Evolutionary conservation across 768 basidiomycete genomes (phyloP).

Genomic region (Russula virescens): DNA sequence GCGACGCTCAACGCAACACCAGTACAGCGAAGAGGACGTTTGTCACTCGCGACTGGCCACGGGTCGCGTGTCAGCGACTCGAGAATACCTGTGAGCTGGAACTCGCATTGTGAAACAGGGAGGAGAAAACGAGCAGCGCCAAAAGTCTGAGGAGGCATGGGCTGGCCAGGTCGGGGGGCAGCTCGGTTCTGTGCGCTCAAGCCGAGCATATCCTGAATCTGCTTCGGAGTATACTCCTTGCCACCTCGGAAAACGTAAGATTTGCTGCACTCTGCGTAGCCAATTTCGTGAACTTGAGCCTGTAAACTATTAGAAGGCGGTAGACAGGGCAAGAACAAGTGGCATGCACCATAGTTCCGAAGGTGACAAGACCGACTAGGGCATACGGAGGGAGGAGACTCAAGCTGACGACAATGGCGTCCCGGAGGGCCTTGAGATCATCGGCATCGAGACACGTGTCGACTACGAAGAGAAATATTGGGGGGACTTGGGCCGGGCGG

Average conservation of each 20-base stretch:
- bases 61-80: slow-evolving; percentile 86
- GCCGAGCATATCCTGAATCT: slow-evolving; percentile 97
- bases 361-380: slow-evolving; percentile 93
- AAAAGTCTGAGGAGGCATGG: slow-evolving; percentile 70
- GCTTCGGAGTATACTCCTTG: slow-evolving; percentile 94
- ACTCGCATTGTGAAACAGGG: slow-evolving; percentile 89
- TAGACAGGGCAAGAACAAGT: neutral
- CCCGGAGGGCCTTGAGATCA: slow-evolving; percentile 91
- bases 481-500: slow-evolving; percentile 85
- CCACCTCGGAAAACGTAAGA: slow-evolving; percentile 98
- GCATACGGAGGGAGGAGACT: slow-evolving; percentile 91
- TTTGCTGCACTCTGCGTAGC: slow-evolving; percentile 93
- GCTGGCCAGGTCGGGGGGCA: slow-evolving; percentile 81
- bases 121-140: slow-evolving; percentile 90
- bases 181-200: slow-evolving; percentile 74
- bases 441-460: slow-evolving; percentile 96
- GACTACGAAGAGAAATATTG: slow-evolving; percentile 94
- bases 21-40: slow-evolving; percentile 88
- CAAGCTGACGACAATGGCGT: slow-evolving; percentile 91
- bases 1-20: slow-evolving; percentile 94
- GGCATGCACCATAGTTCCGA: slow-evolving; percentile 83
- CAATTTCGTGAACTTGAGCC: slow-evolving; percentile 98
- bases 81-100: slow-evolving; percentile 89
- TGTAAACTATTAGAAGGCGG: slow-evolving; percentile 31
- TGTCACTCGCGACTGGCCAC: slow-evolving; percentile 96